Evolutionary conservation across 2,329 filamentous ascomycete species (phyloP), one percentile per base, ranked within the genome.

Genomic region (Aspergillus pseudoterreus): DNA sequence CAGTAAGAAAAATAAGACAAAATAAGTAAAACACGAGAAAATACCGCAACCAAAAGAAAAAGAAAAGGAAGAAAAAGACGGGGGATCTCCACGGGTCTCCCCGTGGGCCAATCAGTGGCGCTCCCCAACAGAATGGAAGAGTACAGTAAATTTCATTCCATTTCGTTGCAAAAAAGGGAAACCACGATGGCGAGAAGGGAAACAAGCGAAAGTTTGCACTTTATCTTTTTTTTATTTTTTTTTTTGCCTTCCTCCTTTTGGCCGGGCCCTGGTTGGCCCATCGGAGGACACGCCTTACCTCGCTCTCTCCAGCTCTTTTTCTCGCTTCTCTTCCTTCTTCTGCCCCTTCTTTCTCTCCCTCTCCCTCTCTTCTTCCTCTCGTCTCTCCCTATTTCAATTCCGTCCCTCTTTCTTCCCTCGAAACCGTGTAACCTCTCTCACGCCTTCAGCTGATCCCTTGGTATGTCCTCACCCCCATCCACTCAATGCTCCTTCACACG

Each of bases 291-390:
- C 14, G 12, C 19, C 19, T 42, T 22, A 4, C 17, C 38, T 45
- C 39, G 43, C 44, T 33, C 47, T 47, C 48, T 36, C 50, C 46
- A 52, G 17, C 47, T 39, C 35, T 50, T 55, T 50, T 47, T 49
- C 42, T 55, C 38, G 22, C 46, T 54, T 41, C 49, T 42, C 39
- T 42, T 17, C 39, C 17, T 19, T 19, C 17, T 41, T 19, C 14
- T 10, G 9, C 27, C n/a, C 45, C 38, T 55, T 22, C 22, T 22
- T 22, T 5, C 22, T 49, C 39, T 30, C 19, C 45, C 33, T 36
- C 21, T 38, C 35, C 11, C 14, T 47, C 32, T 38, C 19, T 27
- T 19, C 43, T 44, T 41, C 35, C 15, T 47, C 39, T 47, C 42
- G 21, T 46, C 45, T 53, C 51, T 42, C 36, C 45, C 36, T 33